phyloP scores from a whole-genome alignment of 257 asterid species.

The Galeopsis tetrahit region DNA sequence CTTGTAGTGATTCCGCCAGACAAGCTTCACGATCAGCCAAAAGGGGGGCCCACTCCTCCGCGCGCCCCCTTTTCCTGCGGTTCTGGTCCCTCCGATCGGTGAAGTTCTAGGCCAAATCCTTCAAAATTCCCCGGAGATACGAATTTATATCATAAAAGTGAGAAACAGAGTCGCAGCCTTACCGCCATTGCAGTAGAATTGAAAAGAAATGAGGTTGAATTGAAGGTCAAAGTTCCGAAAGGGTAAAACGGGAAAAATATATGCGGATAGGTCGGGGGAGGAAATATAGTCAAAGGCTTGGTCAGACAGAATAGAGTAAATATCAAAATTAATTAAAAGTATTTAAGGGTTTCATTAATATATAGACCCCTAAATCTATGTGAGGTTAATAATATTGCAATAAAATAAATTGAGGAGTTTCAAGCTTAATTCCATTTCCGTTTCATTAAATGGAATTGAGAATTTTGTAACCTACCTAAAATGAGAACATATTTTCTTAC shows the following conservation, averaged over 20 bases:
- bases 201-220: neutral
- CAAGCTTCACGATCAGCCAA: slow-evolving; percentile 49
- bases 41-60: slow-evolving; percentile 43
- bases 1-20: slow-evolving; percentile 46
- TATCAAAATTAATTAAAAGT: slow-evolving; percentile 5
- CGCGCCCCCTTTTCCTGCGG: slow-evolving; percentile 31
- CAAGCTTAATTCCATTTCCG: neutral
- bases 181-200: slow-evolving; percentile 29
- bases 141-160: neutral
- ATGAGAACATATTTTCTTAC: neutral
- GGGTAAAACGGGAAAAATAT: slow-evolving; percentile 29
- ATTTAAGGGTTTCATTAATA: neutral
- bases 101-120: slow-evolving; percentile 35
- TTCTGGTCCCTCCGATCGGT: slow-evolving; percentile 40
- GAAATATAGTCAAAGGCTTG: slow-evolving; percentile 20
- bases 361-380: neutral
- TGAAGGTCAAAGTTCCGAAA: slow-evolving; percentile 27
- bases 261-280: slow-evolving; percentile 29
- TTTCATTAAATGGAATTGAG: neutral
- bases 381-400: neutral
- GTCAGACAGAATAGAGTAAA: slow-evolving; percentile 1
- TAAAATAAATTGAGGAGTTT: neutral
- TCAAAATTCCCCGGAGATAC: neutral
- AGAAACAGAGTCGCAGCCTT: slow-evolving; percentile 26
- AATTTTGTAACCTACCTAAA: neutral